These are phyloP conservation scores for Elaeis oleifera DNA, from an alignment of 202 grass and related monocot genomes.

Conservation along the genomic window DNA sequence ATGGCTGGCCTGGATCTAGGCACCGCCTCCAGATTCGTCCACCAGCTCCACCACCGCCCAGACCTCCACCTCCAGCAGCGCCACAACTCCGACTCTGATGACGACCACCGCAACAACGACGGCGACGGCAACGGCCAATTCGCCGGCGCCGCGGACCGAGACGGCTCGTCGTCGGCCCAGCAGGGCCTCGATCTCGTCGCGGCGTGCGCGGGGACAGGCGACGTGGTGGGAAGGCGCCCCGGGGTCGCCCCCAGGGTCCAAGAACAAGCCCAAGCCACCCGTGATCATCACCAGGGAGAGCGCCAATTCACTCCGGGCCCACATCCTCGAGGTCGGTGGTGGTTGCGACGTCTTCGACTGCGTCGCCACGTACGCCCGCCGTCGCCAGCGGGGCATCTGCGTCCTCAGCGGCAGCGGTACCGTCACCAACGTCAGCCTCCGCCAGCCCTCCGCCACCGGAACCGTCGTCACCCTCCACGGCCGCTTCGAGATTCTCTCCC, in stretches of 20 bases:
- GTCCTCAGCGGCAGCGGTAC: slow-evolving; percentile 82
- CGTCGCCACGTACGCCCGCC: slow-evolving; percentile 65
- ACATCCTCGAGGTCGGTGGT: slow-evolving; percentile 78
- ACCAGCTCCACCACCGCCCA: slow-evolving; percentile 7
- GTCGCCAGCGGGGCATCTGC: slow-evolving; percentile 76
- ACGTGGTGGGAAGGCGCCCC: slow-evolving; percentile 44
- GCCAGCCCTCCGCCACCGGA: slow-evolving; percentile 68
- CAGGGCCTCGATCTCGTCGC: slow-evolving; percentile 27
- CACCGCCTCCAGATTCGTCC: slow-evolving; percentile 2
- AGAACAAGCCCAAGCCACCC: slow-evolving; percentile 86
- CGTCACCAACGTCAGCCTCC: slow-evolving; percentile 85
- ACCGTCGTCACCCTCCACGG: slow-evolving; percentile 71
- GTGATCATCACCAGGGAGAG: slow-evolving; percentile 96
- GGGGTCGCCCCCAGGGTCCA: slow-evolving; percentile 75
- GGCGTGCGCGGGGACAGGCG: slow-evolving; percentile 22
- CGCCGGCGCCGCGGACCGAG: slow-evolving; percentile 39
- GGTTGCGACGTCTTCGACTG: slow-evolving; percentile 89
- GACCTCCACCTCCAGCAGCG: slow-evolving; percentile 1
- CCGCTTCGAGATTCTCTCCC: slow-evolving; percentile 85
- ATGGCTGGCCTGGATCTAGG: slow-evolving; percentile 14
- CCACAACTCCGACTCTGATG: neutral
- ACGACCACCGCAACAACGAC: slow-evolving; percentile 17
- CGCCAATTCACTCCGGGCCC: slow-evolving; percentile 81
- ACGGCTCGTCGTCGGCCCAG: neutral
- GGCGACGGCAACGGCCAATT: slow-evolving; percentile 26